Percentiles rank a stretch among this genome's conserved stretches.
Conservation (phyloP, 176 grass and related monocot genomes). For the Avena atlantica region DNA sequence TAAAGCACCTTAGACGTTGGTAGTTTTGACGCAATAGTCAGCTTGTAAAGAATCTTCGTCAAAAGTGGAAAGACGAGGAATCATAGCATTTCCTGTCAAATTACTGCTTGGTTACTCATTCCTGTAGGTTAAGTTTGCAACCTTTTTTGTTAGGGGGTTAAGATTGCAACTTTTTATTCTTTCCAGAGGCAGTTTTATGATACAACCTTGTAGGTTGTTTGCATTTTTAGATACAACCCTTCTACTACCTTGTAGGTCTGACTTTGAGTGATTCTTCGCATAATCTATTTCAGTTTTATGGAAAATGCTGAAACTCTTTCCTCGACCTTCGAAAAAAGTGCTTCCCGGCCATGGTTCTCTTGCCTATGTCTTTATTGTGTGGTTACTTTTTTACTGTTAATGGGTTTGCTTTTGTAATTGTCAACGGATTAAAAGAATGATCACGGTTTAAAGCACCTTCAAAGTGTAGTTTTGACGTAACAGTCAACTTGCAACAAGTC, state of each 20-base stretch:
- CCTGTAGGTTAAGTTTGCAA: slow-evolving; percentile 1
- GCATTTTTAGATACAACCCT: neutral
- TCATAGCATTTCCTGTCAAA: neutral
- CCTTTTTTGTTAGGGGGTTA: neutral
- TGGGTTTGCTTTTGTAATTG: neutral
- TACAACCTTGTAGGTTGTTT: too few species aligned
- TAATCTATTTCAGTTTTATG: neutral
- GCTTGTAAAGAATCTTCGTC: neutral
- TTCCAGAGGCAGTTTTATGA: too few species aligned
- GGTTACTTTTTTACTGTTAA: neutral
- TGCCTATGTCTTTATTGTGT: neutral
- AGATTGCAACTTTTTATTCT: neutral
- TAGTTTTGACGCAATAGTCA: slow-evolving; percentile 32
- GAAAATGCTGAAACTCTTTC: neutral
- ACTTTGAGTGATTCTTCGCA: neutral
- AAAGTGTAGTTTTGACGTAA: slow-evolving; percentile 26
- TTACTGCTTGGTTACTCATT: neutral
- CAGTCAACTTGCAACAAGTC: neutral
- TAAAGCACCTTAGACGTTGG: slow-evolving; percentile 23
- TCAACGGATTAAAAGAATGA: slow-evolving; percentile 33
- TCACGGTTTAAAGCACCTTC: slow-evolving; percentile 30
- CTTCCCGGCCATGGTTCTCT: neutral
- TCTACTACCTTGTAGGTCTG: neutral
- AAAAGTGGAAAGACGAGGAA: neutral
- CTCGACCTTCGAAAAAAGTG: neutral